Evolutionary conservation across 257 asterid genomes (phyloP).

Genomic region (Linaria vulgaris): DNA sequence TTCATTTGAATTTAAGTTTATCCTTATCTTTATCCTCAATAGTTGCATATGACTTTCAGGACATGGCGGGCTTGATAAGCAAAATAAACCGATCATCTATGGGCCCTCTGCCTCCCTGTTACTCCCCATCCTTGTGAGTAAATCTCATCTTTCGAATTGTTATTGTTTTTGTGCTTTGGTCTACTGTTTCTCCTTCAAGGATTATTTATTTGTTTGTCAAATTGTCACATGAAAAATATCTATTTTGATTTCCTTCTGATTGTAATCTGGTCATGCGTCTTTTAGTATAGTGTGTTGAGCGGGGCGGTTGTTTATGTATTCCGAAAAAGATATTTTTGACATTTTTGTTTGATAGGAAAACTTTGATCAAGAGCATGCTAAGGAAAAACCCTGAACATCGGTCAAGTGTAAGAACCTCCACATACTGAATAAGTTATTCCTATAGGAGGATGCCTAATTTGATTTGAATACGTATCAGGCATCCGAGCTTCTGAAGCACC

Average conservation of each 20-base stretch:
- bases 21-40: constrained; percentile 11
- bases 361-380: constrained; percentile 91
- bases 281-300: not conserved
- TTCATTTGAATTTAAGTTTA: not conserved
- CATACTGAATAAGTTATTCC: constrained; percentile 19
- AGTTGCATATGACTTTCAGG: constrained; percentile 50
- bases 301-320: not conserved
- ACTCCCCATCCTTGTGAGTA: constrained; percentile 92
- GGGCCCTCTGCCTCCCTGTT: constrained; percentile 95
- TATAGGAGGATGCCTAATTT: not conserved
- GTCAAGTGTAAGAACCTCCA: constrained; percentile 63
- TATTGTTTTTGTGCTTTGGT: not conserved
- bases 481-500: constrained; percentile 82
- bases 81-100: constrained; percentile 93
- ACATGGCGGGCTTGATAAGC: constrained; percentile 98
- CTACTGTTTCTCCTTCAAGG: no score
- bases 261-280: no score
- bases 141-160: constrained; percentile 1
- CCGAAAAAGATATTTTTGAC: constrained; percentile 1
- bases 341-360: constrained; percentile 55
- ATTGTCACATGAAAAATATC: no score
- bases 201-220: no score
- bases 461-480: constrained; percentile 56
- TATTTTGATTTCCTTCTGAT: no score
- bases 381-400: constrained; percentile 98